A percentile compares a stretch with the other conserved stretches of the same genome.
These are phyloP conservation scores for Cyclotella sp. DNA, from an alignment of 108 stramenopile genomes.

Conservation along the genomic window DNA sequence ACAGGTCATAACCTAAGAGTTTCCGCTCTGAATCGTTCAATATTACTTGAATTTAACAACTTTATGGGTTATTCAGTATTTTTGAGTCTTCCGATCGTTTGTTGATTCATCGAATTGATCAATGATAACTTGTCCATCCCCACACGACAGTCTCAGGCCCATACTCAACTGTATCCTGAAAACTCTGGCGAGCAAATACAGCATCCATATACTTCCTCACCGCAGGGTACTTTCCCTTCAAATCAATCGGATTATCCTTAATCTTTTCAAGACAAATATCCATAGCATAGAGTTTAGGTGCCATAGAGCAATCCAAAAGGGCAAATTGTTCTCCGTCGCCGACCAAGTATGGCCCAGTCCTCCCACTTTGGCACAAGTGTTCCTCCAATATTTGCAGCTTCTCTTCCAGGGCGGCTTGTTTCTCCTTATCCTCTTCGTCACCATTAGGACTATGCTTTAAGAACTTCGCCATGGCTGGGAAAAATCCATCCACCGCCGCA, in stretches of 20 bases:
- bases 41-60: no score
- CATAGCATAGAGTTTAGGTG: slow-evolving; percentile 85
- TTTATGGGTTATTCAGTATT: not conserved
- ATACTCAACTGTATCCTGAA: slow-evolving; percentile 68
- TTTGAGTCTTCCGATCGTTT: not conserved
- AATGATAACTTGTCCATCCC: slow-evolving; percentile 69
- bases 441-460: slow-evolving; percentile 71
- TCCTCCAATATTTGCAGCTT: slow-evolving; percentile 57
- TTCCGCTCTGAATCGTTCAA: no score
- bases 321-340: slow-evolving; percentile 66
- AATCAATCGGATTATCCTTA: slow-evolving; percentile 61
- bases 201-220: slow-evolving; percentile 67
- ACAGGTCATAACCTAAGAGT: no score
- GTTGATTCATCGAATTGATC: not conserved
- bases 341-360: slow-evolving; percentile 57
- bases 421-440: slow-evolving; percentile 60
- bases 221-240: slow-evolving; percentile 57
- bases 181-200: slow-evolving; percentile 65
- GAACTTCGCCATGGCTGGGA: slow-evolving; percentile 84
- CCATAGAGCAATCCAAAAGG: slow-evolving; percentile 73
- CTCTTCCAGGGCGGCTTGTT: slow-evolving; percentile 45
- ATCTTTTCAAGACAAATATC: slow-evolving; percentile 60
- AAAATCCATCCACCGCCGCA: slow-evolving; percentile 68
- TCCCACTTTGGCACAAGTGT: slow-evolving; percentile 46
- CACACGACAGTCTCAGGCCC: slow-evolving; percentile 75